phyloP scores from a whole-genome alignment of 495 filamentous ascomycete species.

The Lophiotrema nucula region DNA sequence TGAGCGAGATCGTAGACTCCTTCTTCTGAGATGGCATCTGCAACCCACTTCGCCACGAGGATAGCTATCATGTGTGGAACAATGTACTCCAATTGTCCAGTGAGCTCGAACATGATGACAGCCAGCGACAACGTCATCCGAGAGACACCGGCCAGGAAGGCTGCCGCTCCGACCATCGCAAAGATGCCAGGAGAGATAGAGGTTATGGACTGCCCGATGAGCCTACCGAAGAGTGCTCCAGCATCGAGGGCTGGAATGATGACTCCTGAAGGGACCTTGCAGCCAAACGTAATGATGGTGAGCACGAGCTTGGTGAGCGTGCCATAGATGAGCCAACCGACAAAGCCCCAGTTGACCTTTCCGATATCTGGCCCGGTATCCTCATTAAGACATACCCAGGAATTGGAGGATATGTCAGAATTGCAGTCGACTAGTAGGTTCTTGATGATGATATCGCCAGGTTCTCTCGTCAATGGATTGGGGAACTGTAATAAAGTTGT shows the following conservation, averaged over 20 bases:
- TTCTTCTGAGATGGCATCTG: constrained; percentile 52
- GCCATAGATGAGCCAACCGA: constrained; percentile 53
- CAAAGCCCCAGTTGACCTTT: constrained; percentile 38
- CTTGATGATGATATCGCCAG: constrained; percentile 55
- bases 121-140: constrained; percentile 58
- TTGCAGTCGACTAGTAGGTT: constrained; percentile 55
- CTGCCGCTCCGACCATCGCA: constrained; percentile 60
- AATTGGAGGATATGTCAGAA: constrained; percentile 19
- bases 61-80: constrained; percentile 60
- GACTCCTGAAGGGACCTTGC: constrained; percentile 58
- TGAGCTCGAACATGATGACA: constrained; percentile 59
- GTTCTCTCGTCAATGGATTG: constrained; percentile 51
- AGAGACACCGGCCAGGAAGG: constrained; percentile 58
- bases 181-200: constrained; percentile 57
- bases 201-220: constrained; percentile 52
- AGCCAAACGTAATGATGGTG: constrained; percentile 57
- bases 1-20: constrained; percentile 59
- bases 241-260: constrained; percentile 60
- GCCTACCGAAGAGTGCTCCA: constrained; percentile 56
- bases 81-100: constrained; percentile 47
- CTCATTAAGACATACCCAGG: constrained; percentile 54
- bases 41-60: constrained; percentile 58
- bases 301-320: constrained; percentile 54
- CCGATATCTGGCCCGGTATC: constrained; percentile 14
- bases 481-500: constrained; percentile 57